A percentile compares a stretch with the other conserved stretches of the same genome.
These are phyloP conservation scores for Cercophora sp. DNA, from an alignment of 495 filamentous ascomycete genomes.

Conservation along the genomic window DNA sequence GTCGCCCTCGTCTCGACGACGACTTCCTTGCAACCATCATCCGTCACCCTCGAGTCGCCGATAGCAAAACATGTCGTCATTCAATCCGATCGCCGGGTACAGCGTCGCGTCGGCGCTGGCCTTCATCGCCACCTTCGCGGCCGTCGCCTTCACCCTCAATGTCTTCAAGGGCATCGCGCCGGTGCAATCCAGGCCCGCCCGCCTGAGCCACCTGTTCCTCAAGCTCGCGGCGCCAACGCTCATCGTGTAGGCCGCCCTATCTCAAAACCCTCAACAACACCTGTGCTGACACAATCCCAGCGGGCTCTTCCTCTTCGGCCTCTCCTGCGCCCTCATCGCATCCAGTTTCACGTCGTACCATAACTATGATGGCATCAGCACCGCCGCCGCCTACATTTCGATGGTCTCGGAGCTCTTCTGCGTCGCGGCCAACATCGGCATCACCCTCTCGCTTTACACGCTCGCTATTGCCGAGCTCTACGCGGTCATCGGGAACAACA, in stretches of 20 bases:
- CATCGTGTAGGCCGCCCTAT: no score
- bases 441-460: not conserved
- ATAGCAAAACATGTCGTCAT: not conserved
- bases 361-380: not conserved
- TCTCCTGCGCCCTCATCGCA: no score
- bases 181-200: no score
- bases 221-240: no score
- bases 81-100: not conserved
- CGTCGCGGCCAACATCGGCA: conserved; percentile 1
- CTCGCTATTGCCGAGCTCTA: not conserved
- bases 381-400: not conserved
- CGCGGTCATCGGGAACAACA: not conserved
- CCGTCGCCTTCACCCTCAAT: no score
- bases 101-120: not conserved
- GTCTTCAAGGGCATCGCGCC: no score
- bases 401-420: not conserved
- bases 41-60: not conserved
- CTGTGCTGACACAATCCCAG: no score
- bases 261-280: no score
- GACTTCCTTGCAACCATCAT: not conserved
- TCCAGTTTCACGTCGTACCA: no score
- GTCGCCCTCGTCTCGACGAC: not conserved
- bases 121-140: not conserved
- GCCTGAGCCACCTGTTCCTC: no score
- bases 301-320: no score